Base-by-base conservation (phyloP, 2,329 filamentous ascomycete genomes). In the Scleromitrula shiraiana region DNA sequence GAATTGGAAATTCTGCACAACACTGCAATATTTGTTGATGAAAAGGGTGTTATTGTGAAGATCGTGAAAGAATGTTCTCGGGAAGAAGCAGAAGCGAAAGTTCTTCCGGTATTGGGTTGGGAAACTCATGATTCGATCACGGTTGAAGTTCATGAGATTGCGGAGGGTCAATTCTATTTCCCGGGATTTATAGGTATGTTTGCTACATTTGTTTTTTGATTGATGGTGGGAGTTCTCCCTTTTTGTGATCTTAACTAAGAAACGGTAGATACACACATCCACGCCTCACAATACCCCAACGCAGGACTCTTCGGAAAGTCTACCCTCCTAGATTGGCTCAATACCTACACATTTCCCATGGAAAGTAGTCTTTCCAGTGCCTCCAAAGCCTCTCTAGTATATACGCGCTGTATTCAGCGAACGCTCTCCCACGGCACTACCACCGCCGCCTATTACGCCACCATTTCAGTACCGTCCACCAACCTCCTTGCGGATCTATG, bases 201-300 rank as follows among this genome's bases (percentile, higher is more conserved):
- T 26, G 30, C 14, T 14, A 49, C 10, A 41, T 27, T 7, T 20
- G 22, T 12, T 27, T 6, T 17, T 38, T 7, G 14, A 4, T 27
- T 37, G 23, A 2, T 29, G 2, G 5, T 26, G 17, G 26, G 14
- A 32, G 12, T 6, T 22, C 33, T 27, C n/a, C 4, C 22, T 3
- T 24, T 39, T 14, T 33, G 7, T 7, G 17, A 33, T n/a, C 8
- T 9, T 20, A n/a, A 30, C 32, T 48, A 14, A 48, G 24, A 32
- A 10, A 8, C 7, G 15, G 10, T 53, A 91, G 91, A 98, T 66
- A 95, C 93, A 1, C 93, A 98, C 65, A 85, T 95, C 50, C 93
- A 98, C 65, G 93, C 93, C 7, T 79, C 90, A 0, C 93, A 98
- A 69, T 96, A 95, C 61, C 89, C 91, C 50, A 98, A 98, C 62